These are phyloP conservation scores for Setaria italica DNA, from an alignment of 202 grass and related monocot genomes.

Conservation along the genomic window DNA sequence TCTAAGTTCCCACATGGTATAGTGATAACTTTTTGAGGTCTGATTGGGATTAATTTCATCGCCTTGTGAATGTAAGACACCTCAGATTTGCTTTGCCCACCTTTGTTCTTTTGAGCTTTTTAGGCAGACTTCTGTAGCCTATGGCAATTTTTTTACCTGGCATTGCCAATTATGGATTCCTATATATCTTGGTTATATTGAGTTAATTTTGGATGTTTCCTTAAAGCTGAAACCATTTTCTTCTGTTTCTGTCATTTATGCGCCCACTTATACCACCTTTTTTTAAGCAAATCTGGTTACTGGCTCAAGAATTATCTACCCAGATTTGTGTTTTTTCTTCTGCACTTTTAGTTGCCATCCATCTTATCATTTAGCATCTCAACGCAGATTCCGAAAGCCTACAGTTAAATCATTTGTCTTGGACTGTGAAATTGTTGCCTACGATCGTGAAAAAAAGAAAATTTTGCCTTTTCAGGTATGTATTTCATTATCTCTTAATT, in stretches of 20 bases:
- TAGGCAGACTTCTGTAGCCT: neutral
- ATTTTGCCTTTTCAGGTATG: constrained; percentile 98
- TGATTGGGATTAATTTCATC: neutral
- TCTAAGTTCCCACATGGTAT: constrained; percentile 13
- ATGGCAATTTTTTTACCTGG: neutral
- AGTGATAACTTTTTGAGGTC: neutral
- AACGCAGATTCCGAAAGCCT: constrained; percentile 86
- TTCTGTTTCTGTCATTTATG: constrained; percentile 1
- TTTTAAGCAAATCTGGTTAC: constrained; percentile 20
- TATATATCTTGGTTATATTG: neutral
- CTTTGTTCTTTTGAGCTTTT: neutral
- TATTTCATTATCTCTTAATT: constrained; percentile 44
- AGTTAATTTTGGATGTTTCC: constrained; percentile 8
- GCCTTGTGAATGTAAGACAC: neutral
- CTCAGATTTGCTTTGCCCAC: neutral
- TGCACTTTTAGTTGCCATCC: constrained; percentile 8
- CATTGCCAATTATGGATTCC: neutral
- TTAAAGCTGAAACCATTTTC: constrained; percentile 6
- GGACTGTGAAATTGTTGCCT: constrained; percentile 98
- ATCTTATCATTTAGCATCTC: constrained; percentile 45
- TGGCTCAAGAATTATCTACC: neutral
- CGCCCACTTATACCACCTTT: constrained; percentile 1
- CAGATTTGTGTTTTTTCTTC: neutral
- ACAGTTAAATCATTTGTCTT: constrained; percentile 90
- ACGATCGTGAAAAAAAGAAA: constrained; percentile 81